Evolutionary conservation across 148 eudicot genomes (phyloP).

Genomic region (Suaeda aralocaspica): DNA sequence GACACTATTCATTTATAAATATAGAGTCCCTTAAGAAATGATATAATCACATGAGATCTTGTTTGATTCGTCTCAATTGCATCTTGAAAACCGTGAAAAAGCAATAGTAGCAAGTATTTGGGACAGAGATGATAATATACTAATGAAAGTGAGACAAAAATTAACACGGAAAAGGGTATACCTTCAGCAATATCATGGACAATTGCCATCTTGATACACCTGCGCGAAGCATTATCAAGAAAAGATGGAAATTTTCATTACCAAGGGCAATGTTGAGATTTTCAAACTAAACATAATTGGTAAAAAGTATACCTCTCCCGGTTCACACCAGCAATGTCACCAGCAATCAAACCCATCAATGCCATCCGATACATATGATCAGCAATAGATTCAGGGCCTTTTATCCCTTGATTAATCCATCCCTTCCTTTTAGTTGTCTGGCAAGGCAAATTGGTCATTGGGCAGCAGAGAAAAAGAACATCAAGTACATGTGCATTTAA

Average conservation of each 20-base stretch:
- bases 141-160: neutral
- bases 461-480: neutral
- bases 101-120: too few relatives aligned
- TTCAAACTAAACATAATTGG: neutral
- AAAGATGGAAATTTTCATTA: constrained; percentile 2
- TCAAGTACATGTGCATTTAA: neutral
- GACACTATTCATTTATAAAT: too few relatives aligned
- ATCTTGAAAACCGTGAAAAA: too few relatives aligned
- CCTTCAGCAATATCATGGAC: constrained; percentile 99
- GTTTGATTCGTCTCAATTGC: too few relatives aligned
- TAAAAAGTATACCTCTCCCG: constrained; percentile 67
- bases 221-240: constrained; percentile 24
- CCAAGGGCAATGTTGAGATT: neutral
- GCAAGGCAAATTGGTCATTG: constrained; percentile 14
- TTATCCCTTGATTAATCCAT: constrained; percentile 84
- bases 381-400: constrained; percentile 96
- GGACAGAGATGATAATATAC: too few relatives aligned
- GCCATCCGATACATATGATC: constrained; percentile 99
- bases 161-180: constrained; percentile 21
- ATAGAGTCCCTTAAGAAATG: too few relatives aligned
- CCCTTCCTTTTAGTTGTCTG: constrained; percentile 92
- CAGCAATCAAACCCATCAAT: constrained; percentile 86
- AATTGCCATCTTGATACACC: constrained; percentile 96
- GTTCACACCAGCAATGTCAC: constrained; percentile 71
- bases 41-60: too few relatives aligned